Conservation (phyloP, 257 asterid species). For the Forsythia suspensa region DNA sequence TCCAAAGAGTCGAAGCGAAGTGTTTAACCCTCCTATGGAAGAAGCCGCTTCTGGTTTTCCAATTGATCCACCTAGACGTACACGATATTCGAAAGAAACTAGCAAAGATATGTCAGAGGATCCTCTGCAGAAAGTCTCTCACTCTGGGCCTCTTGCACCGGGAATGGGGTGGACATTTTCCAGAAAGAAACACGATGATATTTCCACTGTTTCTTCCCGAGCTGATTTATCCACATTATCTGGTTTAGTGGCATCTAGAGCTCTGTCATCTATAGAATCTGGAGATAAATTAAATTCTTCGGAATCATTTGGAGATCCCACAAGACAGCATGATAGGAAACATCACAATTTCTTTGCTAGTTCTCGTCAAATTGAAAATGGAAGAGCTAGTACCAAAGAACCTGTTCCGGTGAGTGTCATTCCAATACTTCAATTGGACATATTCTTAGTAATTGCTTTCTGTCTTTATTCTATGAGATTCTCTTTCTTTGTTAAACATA, state of each 20-base stretch:
- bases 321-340: constrained; percentile 43
- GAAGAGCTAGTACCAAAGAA: constrained; percentile 44
- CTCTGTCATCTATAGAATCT: constrained; percentile 44
- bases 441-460: not conserved
- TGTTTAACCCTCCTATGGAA: constrained; percentile 37
- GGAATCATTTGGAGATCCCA: constrained; percentile 42
- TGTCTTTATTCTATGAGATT: not conserved
- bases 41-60: constrained; percentile 41
- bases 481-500: not conserved
- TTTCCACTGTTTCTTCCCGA: constrained; percentile 31
- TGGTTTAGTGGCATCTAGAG: constrained; percentile 51
- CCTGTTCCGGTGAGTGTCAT: constrained; percentile 43
- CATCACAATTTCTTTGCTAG: constrained; percentile 29
- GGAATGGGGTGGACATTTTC: constrained; percentile 46
- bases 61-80: constrained; percentile 29
- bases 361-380: constrained; percentile 42
- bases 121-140: constrained; percentile 39
- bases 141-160: constrained; percentile 75
- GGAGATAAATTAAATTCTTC: constrained; percentile 31
- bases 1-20: constrained; percentile 45
- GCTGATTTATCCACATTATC: constrained; percentile 45
- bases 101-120: constrained; percentile 36
- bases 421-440: not conserved
- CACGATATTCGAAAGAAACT: constrained; percentile 36
- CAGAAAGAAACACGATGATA: constrained; percentile 41